Evolutionary conservation across 2,329 filamentous ascomycete species (phyloP).

Genomic region (Ustulina deusta): DNA sequence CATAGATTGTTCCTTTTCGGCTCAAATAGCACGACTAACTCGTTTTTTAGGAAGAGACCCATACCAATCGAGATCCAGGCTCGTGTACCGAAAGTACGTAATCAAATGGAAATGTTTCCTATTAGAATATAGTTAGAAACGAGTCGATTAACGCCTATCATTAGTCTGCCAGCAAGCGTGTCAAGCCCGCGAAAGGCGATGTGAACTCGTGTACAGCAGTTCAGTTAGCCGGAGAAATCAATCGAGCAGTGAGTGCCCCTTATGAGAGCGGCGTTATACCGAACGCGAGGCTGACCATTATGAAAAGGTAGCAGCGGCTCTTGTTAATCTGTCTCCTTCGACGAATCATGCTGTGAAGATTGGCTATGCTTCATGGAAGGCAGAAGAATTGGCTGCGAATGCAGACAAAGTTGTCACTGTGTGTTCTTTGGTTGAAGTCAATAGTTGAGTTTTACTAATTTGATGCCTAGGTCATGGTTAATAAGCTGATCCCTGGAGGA

Average conservation of each 20-base stretch:
- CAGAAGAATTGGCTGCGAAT: conserved; percentile 84
- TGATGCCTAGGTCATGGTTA: conserved; percentile 75
- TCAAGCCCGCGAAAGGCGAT: conserved; percentile 65
- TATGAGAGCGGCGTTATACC: background rate
- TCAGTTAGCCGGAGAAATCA: conserved; percentile 82
- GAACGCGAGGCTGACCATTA: conserved; percentile 6
- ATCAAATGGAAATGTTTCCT: background rate
- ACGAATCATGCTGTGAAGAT: conserved; percentile 85
- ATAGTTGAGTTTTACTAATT: conserved; percentile 21
- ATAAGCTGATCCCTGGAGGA: conserved; percentile 84
- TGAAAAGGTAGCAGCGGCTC: conserved; percentile 63
- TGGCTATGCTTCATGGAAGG: conserved; percentile 78
- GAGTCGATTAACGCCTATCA: conserved; percentile 4
- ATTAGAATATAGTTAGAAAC: background rate
- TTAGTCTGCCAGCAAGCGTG: conserved; percentile 59
- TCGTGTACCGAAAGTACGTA: conserved; percentile 69
- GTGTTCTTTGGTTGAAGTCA: background rate
- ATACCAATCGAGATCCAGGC: conserved; percentile 81
- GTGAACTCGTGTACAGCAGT: conserved; percentile 66
- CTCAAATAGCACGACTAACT: conserved; percentile 21
- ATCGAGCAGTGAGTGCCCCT: conserved; percentile 72
- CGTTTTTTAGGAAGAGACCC: conserved; percentile 79
- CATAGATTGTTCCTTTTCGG: background rate
- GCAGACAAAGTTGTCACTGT: conserved; percentile 63
- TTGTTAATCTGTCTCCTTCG: conserved; percentile 82